Evolutionary conservation across 2,329 filamentous ascomycete genomes (phyloP).

Genomic region (Chaetomium globosum): DNA sequence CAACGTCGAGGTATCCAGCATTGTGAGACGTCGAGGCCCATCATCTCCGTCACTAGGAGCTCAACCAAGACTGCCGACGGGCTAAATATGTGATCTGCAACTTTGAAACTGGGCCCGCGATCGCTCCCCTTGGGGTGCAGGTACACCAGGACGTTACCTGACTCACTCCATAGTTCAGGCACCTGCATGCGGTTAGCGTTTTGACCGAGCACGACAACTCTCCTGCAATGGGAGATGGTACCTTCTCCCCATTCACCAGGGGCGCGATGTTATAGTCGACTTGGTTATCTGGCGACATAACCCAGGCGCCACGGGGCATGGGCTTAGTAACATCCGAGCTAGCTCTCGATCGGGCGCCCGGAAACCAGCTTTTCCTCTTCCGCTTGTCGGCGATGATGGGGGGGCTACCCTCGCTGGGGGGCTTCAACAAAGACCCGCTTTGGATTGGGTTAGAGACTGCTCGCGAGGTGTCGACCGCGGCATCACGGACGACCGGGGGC

Average conservation of each 20-base stretch:
- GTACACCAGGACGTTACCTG: slow-evolving; percentile 60
- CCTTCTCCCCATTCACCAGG: slow-evolving; percentile 59
- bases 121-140: slow-evolving; percentile 56
- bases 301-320: slow-evolving; percentile 52
- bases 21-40: slow-evolving; percentile 40
- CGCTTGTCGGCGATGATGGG: slow-evolving; percentile 49
- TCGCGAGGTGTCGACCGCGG: slow-evolving; percentile 40
- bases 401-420: slow-evolving; percentile 45
- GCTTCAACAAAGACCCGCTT: slow-evolving; percentile 42
- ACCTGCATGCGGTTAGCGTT: slow-evolving; percentile 49
- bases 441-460: slow-evolving; percentile 39
- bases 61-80: slow-evolving; percentile 59
- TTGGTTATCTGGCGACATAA: slow-evolving; percentile 55
- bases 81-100: slow-evolving; percentile 57
- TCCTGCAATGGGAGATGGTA: slow-evolving; percentile 36
- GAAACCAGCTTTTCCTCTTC: slow-evolving; percentile 58
- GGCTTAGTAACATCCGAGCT: slow-evolving; percentile 46
- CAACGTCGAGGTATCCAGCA: slow-evolving; percentile 51
- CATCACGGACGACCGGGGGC: slow-evolving; percentile 41
- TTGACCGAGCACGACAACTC: slow-evolving; percentile 13
- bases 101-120: slow-evolving; percentile 62
- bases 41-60: slow-evolving; percentile 53
- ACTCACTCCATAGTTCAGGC: slow-evolving; percentile 67
- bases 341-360: slow-evolving; percentile 55
- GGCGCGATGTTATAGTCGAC: slow-evolving; percentile 60